Conservation (phyloP, 2,329 filamentous ascomycete genomes). For the Fusarium haematococcum region DNA sequence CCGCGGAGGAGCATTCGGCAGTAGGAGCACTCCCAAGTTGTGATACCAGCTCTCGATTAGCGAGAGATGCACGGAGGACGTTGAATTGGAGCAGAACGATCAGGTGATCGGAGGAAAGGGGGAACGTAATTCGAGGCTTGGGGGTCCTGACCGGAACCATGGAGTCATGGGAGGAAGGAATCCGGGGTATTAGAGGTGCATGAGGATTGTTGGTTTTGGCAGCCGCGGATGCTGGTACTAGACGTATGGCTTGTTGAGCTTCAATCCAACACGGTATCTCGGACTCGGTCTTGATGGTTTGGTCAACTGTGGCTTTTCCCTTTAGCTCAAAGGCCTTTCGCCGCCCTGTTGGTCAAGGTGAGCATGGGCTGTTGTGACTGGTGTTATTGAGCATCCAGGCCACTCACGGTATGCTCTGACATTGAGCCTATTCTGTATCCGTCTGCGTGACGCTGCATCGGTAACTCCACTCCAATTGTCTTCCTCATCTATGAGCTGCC, state of each 20-base stretch:
- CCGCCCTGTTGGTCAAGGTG: neutral
- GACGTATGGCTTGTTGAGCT: neutral
- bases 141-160: too few relatives aligned
- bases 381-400: too few relatives aligned
- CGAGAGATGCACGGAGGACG: neutral
- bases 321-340: neutral
- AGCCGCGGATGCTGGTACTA: neutral
- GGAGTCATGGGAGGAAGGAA: neutral
- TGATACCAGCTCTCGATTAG: neutral
- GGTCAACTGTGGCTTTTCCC: neutral
- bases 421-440: neutral
- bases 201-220: neutral
- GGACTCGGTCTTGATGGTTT: neutral
- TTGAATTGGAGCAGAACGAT: conserved; percentile 6
- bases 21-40: neutral
- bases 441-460: neutral
- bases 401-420: neutral
- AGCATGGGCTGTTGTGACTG: too few relatives aligned
- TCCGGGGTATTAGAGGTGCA: neutral
- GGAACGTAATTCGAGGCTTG: neutral
- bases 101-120: conserved; percentile 4
- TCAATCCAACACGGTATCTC: neutral
- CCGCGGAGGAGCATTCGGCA: neutral
- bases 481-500: neutral
- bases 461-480: conserved; percentile 3